Evolutionary conservation across 2,329 filamentous ascomycete genomes (phyloP).

Genomic region (Monosporascus ibericus): DNA sequence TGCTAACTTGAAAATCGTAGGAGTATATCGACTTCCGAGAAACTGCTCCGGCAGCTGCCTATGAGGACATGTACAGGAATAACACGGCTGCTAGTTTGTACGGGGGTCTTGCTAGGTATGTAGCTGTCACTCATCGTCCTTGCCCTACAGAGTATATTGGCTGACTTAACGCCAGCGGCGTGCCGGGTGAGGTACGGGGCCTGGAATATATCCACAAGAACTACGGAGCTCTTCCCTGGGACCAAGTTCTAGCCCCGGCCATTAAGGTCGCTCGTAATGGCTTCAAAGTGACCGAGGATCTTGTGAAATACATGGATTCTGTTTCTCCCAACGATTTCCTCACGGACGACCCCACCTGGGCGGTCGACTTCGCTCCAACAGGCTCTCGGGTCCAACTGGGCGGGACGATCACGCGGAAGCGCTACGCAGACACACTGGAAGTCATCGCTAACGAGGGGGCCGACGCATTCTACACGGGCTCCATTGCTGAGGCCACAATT

Average conservation of each 20-base stretch:
- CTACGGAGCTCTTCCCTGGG: conserved; percentile 60
- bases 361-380: conserved; percentile 67
- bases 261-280: conserved; percentile 67
- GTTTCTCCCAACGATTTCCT: conserved; percentile 54
- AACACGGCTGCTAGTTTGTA: conserved; percentile 57
- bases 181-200: conserved; percentile 67
- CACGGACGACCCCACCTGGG: conserved; percentile 66
- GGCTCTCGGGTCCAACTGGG: conserved; percentile 25
- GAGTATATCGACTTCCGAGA: conserved; percentile 84
- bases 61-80: conserved; percentile 73
- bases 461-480: conserved; percentile 38
- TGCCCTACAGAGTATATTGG: not conserved
- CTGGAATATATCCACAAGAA: conserved; percentile 66
- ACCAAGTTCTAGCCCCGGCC: conserved; percentile 61
- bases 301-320: conserved; percentile 63
- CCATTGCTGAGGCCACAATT: conserved; percentile 37
- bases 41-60: conserved; percentile 72
- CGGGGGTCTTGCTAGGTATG: conserved; percentile 67
- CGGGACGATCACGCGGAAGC: conserved; percentile 35
- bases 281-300: conserved; percentile 61
- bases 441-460: conserved; percentile 38
- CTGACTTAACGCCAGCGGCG: conserved; percentile 39
- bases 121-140: conserved; percentile 30
- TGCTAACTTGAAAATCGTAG: conserved; percentile 36
- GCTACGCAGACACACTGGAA: conserved; percentile 51